A percentile compares a stretch with the other conserved stretches of the same genome.
Conservation (phyloP, 768 basidiomycete genomes). For the Pisolithus microcarpus region DNA sequence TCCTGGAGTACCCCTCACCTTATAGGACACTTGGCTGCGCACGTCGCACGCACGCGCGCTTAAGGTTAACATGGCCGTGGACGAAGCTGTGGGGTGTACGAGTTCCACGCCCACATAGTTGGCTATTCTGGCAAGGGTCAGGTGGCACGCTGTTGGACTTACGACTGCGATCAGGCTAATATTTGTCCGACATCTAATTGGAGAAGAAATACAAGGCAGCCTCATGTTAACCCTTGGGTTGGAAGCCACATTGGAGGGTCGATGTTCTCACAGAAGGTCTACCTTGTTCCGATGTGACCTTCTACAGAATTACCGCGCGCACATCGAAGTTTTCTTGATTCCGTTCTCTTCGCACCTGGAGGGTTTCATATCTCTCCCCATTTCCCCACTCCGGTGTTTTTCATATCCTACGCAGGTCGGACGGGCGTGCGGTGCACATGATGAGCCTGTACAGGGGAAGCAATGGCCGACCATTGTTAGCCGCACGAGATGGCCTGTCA, state of each 20-base stretch:
- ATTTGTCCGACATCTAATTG: constrained; percentile 2
- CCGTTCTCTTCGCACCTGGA: constrained; percentile 3
- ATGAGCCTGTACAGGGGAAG: neutral
- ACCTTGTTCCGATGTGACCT: constrained; percentile 4
- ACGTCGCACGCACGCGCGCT: too few species aligned
- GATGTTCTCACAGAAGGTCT: constrained; percentile 1
- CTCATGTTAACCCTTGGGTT: constrained; percentile 3
- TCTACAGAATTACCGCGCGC: neutral
- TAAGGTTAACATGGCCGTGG: neutral
- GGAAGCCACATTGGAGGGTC: constrained; percentile 2
- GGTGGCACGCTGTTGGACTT: neutral
- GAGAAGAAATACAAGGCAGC: constrained; percentile 1
- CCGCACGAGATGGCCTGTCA: constrained; percentile 1
- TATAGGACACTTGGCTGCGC: constrained; percentile 46
- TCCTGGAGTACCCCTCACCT: constrained; percentile 54
- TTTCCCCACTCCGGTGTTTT: constrained; percentile 1
- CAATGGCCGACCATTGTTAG: neutral
- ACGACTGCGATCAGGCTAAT: constrained; percentile 4
- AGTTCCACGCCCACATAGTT: neutral
- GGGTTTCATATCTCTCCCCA: constrained; percentile 3
- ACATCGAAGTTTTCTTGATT: constrained; percentile 1
- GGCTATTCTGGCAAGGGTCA: neutral
- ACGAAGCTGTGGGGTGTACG: neutral
- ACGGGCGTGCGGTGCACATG: neutral
- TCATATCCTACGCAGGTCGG: neutral